Evolutionary conservation across 495 filamentous ascomycete species (phyloP).

Genomic region (Cudoniella acicularis): DNA sequence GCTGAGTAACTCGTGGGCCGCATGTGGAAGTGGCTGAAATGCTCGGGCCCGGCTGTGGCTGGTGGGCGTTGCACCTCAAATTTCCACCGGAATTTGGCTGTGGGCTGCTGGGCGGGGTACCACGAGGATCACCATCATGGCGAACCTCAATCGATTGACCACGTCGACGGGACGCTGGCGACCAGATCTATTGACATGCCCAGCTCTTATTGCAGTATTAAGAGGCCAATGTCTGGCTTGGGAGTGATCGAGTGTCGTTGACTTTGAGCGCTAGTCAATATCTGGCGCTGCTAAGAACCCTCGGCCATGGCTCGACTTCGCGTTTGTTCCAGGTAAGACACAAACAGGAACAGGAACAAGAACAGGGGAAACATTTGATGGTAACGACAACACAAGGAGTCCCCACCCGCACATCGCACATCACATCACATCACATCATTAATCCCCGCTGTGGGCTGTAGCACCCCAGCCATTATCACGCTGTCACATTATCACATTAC

Average conservation of each 20-base stretch:
- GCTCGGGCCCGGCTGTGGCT: not conserved
- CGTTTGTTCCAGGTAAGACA: not conserved
- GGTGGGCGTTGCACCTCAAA: not conserved
- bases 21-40: not conserved
- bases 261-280: not conserved
- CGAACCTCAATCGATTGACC: too few species aligned
- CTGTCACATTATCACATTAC: too few species aligned
- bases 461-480: too few species aligned
- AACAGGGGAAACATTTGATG: not conserved
- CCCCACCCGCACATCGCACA: not conserved
- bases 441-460: too few species aligned
- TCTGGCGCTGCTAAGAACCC: not conserved
- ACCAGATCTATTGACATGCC: not conserved
- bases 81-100: not conserved
- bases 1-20: not conserved
- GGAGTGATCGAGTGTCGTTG: not conserved
- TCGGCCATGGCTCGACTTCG: not conserved
- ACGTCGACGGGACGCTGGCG: not conserved
- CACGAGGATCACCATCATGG: too few species aligned
- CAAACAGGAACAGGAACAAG: too few species aligned
- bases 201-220: not conserved
- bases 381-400: not conserved
- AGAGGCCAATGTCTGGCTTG: not conserved
- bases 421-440: not conserved
- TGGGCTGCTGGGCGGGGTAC: not conserved